Conservation (phyloP, 2,329 filamentous ascomycete species). For the Penicillium sp. region DNA sequence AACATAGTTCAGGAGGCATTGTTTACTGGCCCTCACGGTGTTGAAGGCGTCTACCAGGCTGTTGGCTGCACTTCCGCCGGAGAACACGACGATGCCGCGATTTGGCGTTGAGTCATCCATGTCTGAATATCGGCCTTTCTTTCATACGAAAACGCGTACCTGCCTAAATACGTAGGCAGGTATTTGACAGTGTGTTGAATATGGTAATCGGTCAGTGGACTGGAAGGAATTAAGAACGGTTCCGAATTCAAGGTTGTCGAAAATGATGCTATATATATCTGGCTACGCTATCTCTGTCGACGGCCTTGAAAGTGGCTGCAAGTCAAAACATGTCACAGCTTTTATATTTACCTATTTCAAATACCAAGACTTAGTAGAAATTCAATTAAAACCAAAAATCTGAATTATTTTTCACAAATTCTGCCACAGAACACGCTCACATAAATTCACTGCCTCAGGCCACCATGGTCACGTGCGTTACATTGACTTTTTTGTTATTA, state of each 20-base stretch:
- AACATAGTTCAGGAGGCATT: constrained; percentile 71
- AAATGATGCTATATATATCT: neutral
- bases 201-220: neutral
- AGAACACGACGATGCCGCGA: constrained; percentile 75
- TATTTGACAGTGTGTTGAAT: no score
- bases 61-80: constrained; percentile 90
- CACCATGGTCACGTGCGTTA: neutral
- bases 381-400: no score
- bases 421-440: neutral
- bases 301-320: no score
- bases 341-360: no score
- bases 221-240: neutral
- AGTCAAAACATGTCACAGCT: no score
- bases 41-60: constrained; percentile 88
- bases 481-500: neutral
- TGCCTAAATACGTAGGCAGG: no score
- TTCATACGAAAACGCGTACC: neutral
- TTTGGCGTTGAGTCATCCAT: constrained; percentile 4
- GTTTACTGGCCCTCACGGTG: constrained; percentile 59
- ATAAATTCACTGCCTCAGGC: neutral
- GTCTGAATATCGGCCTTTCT: neutral
- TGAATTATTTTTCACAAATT: no score
- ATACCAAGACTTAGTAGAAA: no score
- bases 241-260: neutral
- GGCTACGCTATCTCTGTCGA: neutral